Conservation (phyloP, 2,329 filamentous ascomycete genomes). For the Fusarium heterosporum region DNA sequence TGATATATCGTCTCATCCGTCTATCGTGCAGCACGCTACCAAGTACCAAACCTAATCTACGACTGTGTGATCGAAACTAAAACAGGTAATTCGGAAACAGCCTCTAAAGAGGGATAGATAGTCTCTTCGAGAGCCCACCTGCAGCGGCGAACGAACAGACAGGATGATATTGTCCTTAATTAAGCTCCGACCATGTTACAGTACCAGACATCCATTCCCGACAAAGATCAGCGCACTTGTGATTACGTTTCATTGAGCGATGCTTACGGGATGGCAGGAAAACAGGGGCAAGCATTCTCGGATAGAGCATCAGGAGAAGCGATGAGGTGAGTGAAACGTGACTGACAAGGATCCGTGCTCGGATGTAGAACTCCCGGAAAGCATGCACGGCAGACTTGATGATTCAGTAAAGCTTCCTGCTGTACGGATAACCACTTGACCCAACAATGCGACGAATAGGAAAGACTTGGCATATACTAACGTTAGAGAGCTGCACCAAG, state of each 20-base stretch:
- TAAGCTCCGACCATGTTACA: conserved; percentile 27
- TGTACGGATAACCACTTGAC: too few relatives aligned
- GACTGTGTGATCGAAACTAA: conserved; percentile 26
- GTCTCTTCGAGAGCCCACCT: neutral
- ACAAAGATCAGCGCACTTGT: conserved; percentile 22
- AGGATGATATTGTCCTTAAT: too few relatives aligned
- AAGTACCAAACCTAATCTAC: neutral
- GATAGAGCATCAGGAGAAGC: neutral
- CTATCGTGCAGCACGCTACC: neutral
- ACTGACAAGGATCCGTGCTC: conserved; percentile 3
- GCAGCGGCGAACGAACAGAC: too few relatives aligned
- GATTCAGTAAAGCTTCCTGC: neutral
- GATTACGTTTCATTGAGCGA: conserved; percentile 23
- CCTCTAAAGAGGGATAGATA: conserved; percentile 21
- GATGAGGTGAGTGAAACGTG: neutral
- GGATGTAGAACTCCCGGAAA: neutral
- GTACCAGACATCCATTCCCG: neutral
- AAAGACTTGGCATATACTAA: neutral
- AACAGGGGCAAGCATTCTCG: conserved; percentile 15
- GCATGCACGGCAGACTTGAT: neutral
- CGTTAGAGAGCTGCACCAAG: neutral
- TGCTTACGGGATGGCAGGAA: conserved; percentile 11
- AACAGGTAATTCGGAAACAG: conserved; percentile 41
- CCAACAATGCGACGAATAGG: neutral
- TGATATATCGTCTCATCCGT: conserved; percentile 12